Evolutionary conservation across 768 basidiomycete genomes (phyloP), one percentile per base, ranked within the genome.

Genomic region (Collybiopsis confluens): DNA sequence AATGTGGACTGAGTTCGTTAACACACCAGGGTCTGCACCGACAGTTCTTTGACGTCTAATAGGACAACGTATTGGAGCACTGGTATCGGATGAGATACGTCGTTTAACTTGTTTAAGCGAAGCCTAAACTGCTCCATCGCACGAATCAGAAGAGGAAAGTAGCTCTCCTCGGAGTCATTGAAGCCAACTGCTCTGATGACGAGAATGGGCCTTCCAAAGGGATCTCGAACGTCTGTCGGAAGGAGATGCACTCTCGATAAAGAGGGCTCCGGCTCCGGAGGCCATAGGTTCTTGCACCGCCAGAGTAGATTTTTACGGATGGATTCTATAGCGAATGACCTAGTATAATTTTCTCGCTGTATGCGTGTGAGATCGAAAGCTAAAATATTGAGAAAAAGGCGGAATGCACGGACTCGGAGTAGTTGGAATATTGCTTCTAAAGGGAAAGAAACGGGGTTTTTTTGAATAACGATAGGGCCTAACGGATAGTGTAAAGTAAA

Each of bases 301-400:
- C 85, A 86, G 48, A 78, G 61, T 16, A 86, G 67, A 53, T 70
- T 78, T 60, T 76, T 73, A 50, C 77, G 74, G 35, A 83, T 70
- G 30, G 80, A 76, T 68, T 86, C 80, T 61, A 86, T 64, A 18
- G 83, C 74, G 57, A 86, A 82, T 0, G 84, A 80, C 48, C 72
- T 71, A 36, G 77, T 83, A 58, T 86, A 90, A 55, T 80, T 77
- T 64, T 88, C 82, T 58, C 84, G 79, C 88, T 90, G 65, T 28
- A 60, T 45, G 44, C 45, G 33, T 27, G 49, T 47, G 33, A 30
- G 30, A 40, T 52, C 52, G 37, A 61, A 55, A 44, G 28, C 18
- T 50, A 20, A 54, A 26, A 58, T 42, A 48, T 33, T 49, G 54
- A 61, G 45, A 40, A 58, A 13, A 21, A 36, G 28, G 33, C 33